Evolutionary conservation across 208 protist species (phyloP).

Genomic region (Wallacemonas rigidus): DNA sequence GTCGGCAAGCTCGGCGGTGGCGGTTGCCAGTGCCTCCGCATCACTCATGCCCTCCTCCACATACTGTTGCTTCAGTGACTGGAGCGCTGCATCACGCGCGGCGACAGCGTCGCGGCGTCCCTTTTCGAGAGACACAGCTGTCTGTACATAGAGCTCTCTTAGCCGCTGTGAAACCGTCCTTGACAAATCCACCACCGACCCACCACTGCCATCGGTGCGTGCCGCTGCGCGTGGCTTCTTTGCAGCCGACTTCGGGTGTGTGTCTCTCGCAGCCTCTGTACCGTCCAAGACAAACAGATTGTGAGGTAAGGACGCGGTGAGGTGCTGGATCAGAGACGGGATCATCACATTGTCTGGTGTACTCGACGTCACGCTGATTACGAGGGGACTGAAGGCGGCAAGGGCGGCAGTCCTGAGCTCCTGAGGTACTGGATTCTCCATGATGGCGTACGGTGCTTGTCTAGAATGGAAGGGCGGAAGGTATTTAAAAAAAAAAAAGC

Average conservation of each 20-base stretch:
- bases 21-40: constrained; percentile 49
- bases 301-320: constrained; percentile 16
- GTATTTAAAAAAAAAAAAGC: constrained; percentile 15
- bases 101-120: constrained; percentile 27
- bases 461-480: not conserved
- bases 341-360: constrained; percentile 41
- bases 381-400: constrained; percentile 38
- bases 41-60: constrained; percentile 71
- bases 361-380: constrained; percentile 40
- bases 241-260: not conserved
- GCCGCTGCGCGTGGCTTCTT: constrained; percentile 11
- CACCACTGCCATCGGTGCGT: constrained; percentile 10
- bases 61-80: constrained; percentile 48
- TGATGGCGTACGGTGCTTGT: not conserved
- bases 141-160: constrained; percentile 46
- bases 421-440: constrained; percentile 4
- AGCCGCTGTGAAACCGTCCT: constrained; percentile 22
- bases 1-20: constrained; percentile 40
- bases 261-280: not conserved
- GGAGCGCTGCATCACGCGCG: constrained; percentile 33
- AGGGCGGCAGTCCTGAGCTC: constrained; percentile 31
- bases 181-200: constrained; percentile 8
- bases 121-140: constrained; percentile 50
- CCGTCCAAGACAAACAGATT: constrained; percentile 38
- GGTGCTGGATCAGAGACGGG: constrained; percentile 26